A percentile compares a stretch with the other conserved stretches of the same genome.
Evolutionary conservation across 2,329 filamentous ascomycete species (phyloP).

Genomic region (Alternaria gansuensis): DNA sequence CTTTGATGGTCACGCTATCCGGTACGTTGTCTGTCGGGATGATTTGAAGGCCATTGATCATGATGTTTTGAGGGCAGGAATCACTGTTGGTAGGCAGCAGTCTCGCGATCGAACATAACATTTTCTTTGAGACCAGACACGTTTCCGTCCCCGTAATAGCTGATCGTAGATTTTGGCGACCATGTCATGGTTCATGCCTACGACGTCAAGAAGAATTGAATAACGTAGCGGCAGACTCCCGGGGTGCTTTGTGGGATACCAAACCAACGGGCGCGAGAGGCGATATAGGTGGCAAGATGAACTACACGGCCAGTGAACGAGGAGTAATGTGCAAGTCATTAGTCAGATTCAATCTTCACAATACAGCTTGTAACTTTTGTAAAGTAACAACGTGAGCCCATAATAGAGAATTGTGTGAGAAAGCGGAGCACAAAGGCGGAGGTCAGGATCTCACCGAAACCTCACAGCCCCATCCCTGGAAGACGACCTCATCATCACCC

Average conservation of each 20-base stretch:
- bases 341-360: background rate
- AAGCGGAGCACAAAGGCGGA: background rate
- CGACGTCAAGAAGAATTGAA: background rate
- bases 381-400: background rate
- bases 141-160: background rate
- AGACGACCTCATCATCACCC: background rate
- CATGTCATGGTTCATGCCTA: background rate
- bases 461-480: background rate
- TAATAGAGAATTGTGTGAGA: background rate
- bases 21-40: background rate
- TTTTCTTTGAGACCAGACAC: background rate
- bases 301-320: background rate
- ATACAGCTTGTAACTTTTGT: background rate
- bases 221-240: background rate
- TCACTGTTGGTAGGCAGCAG: constrained; percentile 13
- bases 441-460: background rate
- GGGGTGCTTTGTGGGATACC: background rate
- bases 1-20: constrained; percentile 1
- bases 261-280: background rate
- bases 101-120: background rate
- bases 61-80: constrained; percentile 20
- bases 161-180: constrained; percentile 17
- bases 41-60: constrained; percentile 4
- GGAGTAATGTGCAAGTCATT: background rate
- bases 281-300: background rate